phyloP scores from a whole-genome alignment of 768 basidiomycete genomes.

The Cytidiella melzeri region DNA sequence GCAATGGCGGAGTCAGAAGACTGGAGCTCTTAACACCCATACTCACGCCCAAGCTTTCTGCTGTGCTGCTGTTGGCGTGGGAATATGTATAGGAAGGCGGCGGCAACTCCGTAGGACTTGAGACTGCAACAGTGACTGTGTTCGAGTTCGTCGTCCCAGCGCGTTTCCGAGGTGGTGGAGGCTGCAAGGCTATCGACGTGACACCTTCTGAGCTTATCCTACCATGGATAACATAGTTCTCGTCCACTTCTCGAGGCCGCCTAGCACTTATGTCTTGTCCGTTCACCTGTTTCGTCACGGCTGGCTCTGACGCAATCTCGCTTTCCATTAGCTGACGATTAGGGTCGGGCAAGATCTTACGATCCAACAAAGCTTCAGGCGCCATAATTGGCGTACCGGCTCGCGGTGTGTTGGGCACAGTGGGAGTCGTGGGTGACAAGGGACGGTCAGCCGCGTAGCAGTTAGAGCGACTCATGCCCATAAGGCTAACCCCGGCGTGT shows the following conservation, averaged over 20 bases:
- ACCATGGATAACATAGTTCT: background rate
- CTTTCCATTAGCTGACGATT: constrained; percentile 22
- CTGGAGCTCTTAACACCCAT: constrained; percentile 24
- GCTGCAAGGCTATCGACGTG: constrained; percentile 25
- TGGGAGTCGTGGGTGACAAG: constrained; percentile 12
- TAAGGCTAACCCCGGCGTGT: constrained; percentile 46
- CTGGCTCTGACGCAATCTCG: background rate
- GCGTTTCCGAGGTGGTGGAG: constrained; percentile 23
- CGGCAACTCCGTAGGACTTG: constrained; percentile 7
- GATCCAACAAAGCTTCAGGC: constrained; percentile 27
- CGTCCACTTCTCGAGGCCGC: background rate
- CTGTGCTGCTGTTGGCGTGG: constrained; percentile 29
- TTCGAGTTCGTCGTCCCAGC: constrained; percentile 23
- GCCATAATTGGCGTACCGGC: constrained; percentile 18
- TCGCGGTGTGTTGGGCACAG: constrained; percentile 16
- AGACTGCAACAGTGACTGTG: constrained; percentile 11
- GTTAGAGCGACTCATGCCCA: constrained; percentile 43
- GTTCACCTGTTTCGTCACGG: background rate
- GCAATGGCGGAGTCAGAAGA: constrained; percentile 16
- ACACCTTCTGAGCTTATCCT: constrained; percentile 8
- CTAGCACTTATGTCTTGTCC: background rate
- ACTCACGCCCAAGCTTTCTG: constrained; percentile 30
- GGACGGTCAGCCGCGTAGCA: constrained; percentile 24
- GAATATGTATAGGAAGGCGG: constrained; percentile 18
- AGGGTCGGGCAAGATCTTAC: constrained; percentile 35